A percentile compares a stretch with the other conserved stretches of the same genome.
Conservation (phyloP, 768 basidiomycete species). For the Tulasnella sp. region DNA sequence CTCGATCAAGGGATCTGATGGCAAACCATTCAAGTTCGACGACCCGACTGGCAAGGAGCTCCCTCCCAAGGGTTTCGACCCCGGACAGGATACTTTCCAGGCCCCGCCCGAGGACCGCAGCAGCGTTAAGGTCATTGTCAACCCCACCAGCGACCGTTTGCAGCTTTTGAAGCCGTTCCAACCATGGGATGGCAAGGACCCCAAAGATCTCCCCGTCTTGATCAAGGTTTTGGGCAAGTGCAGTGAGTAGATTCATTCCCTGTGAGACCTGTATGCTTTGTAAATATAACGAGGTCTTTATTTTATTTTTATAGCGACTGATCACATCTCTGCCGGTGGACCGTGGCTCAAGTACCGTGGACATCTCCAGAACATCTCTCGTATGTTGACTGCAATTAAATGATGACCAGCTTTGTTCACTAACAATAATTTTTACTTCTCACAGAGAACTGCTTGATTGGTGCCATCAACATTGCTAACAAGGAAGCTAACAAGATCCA, state of each 20-base stretch:
- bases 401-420: not conserved
- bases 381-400: constrained; percentile 33
- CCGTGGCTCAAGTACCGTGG: constrained; percentile 99
- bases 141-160: constrained; percentile 77
- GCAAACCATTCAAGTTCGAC: constrained; percentile 96
- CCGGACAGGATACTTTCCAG: constrained; percentile 96
- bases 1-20: constrained; percentile 73
- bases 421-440: no score
- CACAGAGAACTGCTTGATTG: constrained; percentile 93
- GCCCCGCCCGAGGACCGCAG: constrained; percentile 79
- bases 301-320: constrained; percentile 45
- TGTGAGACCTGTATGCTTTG: not conserved
- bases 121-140: constrained; percentile 74
- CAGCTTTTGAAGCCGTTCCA: constrained; percentile 83
- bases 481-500: constrained; percentile 92
- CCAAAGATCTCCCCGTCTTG: constrained; percentile 76
- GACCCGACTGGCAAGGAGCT: constrained; percentile 85
- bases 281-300: not conserved
- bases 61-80: constrained; percentile 90
- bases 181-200: constrained; percentile 89
- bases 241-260: constrained; percentile 47
- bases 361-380: constrained; percentile 95
- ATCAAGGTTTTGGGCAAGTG: constrained; percentile 99
- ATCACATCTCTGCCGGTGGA: constrained; percentile 94
- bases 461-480: constrained; percentile 92